Evolutionary conservation across 2,329 filamentous ascomycete species (phyloP).

Genomic region (Trichoderma sp.): DNA sequence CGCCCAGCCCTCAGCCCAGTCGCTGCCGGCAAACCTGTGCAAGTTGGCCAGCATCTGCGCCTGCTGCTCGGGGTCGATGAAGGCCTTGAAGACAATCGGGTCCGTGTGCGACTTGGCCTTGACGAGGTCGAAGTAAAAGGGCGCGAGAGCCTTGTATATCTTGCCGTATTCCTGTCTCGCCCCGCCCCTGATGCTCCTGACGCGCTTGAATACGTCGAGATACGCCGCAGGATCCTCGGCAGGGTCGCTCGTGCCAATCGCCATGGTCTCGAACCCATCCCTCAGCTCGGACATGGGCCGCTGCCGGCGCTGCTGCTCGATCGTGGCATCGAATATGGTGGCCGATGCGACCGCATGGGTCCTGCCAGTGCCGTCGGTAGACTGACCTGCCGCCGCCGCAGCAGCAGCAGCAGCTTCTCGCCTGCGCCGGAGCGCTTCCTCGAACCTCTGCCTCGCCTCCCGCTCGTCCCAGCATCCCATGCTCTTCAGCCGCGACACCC

Average conservation of each 20-base stretch:
- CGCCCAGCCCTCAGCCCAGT: constrained; percentile 74
- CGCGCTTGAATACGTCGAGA: constrained; percentile 68
- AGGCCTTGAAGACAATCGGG: constrained; percentile 82
- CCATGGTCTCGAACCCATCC: constrained; percentile 82
- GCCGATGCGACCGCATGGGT: constrained; percentile 36
- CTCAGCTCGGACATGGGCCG: constrained; percentile 40
- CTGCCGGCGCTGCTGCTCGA: constrained; percentile 64
- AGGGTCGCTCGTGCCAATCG: constrained; percentile 53
- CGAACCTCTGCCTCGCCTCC: constrained; percentile 79
- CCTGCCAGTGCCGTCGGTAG: constrained; percentile 31
- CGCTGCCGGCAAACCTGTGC: constrained; percentile 74
- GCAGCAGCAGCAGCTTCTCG: constrained; percentile 53
- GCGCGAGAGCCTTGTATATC: constrained; percentile 83
- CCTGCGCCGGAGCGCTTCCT: constrained; percentile 66
- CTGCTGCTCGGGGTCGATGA: constrained; percentile 85
- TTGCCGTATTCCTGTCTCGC: constrained; percentile 90
- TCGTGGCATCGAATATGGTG: constrained; percentile 73
- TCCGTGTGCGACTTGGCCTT: constrained; percentile 73
- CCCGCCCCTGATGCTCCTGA: constrained; percentile 77
- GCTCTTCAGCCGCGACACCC: constrained; percentile 80
- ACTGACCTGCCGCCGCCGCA: constrained; percentile 31
- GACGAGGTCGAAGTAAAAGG: constrained; percentile 84
- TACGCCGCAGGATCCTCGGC: constrained; percentile 64
- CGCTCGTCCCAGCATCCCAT: constrained; percentile 93
- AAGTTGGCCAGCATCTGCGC: constrained; percentile 86